Conservation (phyloP, 2,329 filamentous ascomycete species). For the Leptographium lundbergii region DNA sequence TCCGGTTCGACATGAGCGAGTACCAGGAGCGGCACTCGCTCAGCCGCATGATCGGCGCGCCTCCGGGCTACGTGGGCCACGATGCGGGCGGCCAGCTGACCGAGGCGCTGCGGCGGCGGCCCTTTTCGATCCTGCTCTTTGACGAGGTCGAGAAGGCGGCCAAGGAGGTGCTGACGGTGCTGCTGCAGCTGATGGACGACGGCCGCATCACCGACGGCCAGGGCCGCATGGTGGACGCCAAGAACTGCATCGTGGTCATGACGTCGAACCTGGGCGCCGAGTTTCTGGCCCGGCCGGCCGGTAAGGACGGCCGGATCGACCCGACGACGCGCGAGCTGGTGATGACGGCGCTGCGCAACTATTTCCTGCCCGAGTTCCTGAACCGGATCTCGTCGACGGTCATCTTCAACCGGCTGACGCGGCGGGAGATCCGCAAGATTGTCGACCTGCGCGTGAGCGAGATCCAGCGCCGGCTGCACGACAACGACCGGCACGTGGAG, state of each 20-base stretch:
- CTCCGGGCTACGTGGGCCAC: slow-evolving; percentile 92
- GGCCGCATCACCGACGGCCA: slow-evolving; percentile 97
- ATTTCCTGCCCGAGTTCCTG: slow-evolving; percentile 96
- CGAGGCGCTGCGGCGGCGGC: slow-evolving; percentile 82
- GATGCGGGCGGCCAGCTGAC: slow-evolving; percentile 93
- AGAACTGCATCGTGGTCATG: slow-evolving; percentile 99
- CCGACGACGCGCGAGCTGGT: slow-evolving; percentile 76
- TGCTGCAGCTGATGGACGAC: slow-evolving; percentile 99
- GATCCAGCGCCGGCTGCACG: slow-evolving; percentile 79
- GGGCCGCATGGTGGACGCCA: slow-evolving; percentile 85
- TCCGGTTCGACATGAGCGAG: slow-evolving; percentile 98
- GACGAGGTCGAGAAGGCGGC: slow-evolving; percentile 98
- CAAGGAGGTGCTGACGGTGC: slow-evolving; percentile 91
- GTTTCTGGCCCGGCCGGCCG: slow-evolving; percentile 69
- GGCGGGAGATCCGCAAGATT: slow-evolving; percentile 82
- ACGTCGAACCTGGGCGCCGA: slow-evolving; percentile 95
- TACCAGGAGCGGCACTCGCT: slow-evolving; percentile 96
- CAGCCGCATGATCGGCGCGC: slow-evolving; percentile 94
- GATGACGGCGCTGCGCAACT: slow-evolving; percentile 80
- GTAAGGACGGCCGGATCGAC: slow-evolving; percentile 75
- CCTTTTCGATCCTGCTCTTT: slow-evolving; percentile 95
- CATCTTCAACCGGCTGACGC: slow-evolving; percentile 95
- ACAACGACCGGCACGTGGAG: slow-evolving; percentile 74
- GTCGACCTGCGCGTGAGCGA: slow-evolving; percentile 81
- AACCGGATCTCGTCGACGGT: slow-evolving; percentile 94